Conservation (phyloP, 2,329 filamentous ascomycete genomes). For the Cordyceps militaris region DNA sequence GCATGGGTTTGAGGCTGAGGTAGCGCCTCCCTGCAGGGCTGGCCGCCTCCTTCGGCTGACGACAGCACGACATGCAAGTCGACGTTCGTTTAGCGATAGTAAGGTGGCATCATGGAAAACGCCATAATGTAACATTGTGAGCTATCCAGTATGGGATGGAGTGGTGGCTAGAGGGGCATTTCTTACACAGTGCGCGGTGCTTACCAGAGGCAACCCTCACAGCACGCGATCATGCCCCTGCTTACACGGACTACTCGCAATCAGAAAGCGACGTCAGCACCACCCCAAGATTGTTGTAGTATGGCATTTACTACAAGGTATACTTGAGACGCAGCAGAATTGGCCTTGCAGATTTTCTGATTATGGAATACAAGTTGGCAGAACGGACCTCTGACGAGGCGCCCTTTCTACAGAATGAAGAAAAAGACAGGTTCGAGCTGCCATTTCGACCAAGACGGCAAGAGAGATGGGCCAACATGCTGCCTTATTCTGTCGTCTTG, state of each 20-base stretch:
- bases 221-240: background rate
- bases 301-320: too few relatives aligned
- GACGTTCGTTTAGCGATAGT: background rate
- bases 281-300: too few relatives aligned
- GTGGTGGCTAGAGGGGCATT: background rate
- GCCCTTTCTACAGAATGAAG: slow-evolving; percentile 7
- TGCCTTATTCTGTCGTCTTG: slow-evolving; percentile 10
- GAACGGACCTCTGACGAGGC: slow-evolving; percentile 6
- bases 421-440: background rate
- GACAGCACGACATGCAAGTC: background rate
- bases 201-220: background rate
- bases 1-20: background rate
- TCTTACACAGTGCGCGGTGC: slow-evolving; percentile 1
- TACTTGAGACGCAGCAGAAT: background rate
- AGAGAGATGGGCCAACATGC: slow-evolving; percentile 6
- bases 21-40: slow-evolving; percentile 1
- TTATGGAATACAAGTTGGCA: background rate
- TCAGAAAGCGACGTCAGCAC: too few relatives aligned
- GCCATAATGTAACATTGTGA: background rate
- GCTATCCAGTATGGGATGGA: background rate
- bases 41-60: background rate
- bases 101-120: background rate
- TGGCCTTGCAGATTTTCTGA: background rate
- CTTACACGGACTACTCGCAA: too few relatives aligned
- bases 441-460: background rate